A percentile compares a stretch with the other conserved stretches of the same genome.
Evolutionary conservation across 2,329 filamentous ascomycete genomes (phyloP).

Genomic region (Pseudocercospora macadamiae): DNA sequence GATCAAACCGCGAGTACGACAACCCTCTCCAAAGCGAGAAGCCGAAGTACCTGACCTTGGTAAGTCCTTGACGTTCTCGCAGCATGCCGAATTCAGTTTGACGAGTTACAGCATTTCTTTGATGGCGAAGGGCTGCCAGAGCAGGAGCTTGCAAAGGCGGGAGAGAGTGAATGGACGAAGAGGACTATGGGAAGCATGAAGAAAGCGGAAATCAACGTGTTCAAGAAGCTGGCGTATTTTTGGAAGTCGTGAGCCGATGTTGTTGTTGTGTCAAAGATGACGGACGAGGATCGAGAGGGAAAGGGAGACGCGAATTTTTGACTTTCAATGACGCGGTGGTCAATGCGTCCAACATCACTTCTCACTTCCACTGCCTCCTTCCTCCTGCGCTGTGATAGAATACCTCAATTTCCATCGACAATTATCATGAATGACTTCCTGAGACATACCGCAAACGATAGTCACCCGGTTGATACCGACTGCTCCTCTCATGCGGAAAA

Average conservation of each 20-base stretch:
- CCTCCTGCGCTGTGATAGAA: no score
- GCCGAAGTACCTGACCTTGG: conserved; percentile 22
- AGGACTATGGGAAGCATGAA: conserved; percentile 23
- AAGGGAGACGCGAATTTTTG: neutral
- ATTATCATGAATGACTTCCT: no score
- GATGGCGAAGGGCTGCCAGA: conserved; percentile 20
- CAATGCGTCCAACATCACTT: no score
- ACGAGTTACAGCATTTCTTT: conserved; percentile 20
- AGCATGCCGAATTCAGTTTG: neutral
- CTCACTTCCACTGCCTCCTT: no score
- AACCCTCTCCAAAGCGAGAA: neutral
- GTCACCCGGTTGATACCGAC: no score
- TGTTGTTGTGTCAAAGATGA: neutral
- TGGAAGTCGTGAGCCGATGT: neutral
- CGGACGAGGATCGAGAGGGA: no score
- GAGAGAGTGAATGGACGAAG: conserved; percentile 23
- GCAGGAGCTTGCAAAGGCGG: conserved; percentile 10
- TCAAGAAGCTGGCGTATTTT: conserved; percentile 18
- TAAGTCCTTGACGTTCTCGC: neutral
- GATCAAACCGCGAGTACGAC: conserved; percentile 1
- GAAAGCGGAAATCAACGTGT: conserved; percentile 11
- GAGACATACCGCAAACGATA: no score
- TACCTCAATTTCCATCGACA: no score
- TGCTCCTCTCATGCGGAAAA: no score
- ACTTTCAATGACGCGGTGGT: no score